Percentiles rank a stretch among this genome's conserved stretches.
Evolutionary conservation across 805 yeast species (phyloP).

Genomic region (Yarrowia alimentaria): DNA sequence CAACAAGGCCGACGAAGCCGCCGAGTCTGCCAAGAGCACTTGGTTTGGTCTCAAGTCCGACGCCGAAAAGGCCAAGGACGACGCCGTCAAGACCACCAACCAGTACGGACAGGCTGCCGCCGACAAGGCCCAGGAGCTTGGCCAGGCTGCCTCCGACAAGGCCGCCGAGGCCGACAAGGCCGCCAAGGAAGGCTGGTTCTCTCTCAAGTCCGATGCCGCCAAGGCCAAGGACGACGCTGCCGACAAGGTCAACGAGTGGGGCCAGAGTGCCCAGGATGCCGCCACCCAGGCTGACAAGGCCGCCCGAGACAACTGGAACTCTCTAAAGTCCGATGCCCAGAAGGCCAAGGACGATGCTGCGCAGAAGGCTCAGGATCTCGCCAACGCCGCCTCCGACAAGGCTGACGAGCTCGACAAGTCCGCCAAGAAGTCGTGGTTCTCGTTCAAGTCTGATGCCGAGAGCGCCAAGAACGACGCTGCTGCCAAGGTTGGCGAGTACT

Average conservation of each 20-base stretch:
- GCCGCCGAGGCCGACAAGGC: constrained; percentile 1
- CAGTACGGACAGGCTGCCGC: not conserved
- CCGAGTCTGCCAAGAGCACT: constrained; percentile 4
- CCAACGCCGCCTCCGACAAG: constrained; percentile 19
- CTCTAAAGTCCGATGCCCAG: constrained; percentile 4
- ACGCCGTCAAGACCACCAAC: not conserved
- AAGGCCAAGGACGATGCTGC: not conserved
- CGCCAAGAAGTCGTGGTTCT: constrained; percentile 1
- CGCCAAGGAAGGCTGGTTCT: constrained; percentile 12
- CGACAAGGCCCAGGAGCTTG: constrained; percentile 2
- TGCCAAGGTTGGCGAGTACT: constrained; percentile 16
- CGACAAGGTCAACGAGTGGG: constrained; percentile 1
- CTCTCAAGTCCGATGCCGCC: constrained; percentile 4
- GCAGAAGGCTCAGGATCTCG: not conserved
- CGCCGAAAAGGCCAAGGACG: constrained; percentile 3
- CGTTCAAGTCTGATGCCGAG: constrained; percentile 7
- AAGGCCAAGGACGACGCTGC: constrained; percentile 16
- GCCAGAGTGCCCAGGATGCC: not conserved
- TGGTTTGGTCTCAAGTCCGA: constrained; percentile 4
- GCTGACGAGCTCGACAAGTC: not conserved
- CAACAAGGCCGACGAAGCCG: constrained; percentile 1
- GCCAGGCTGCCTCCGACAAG: not conserved
- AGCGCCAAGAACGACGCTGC: constrained; percentile 17
- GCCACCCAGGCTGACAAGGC: constrained; percentile 7
- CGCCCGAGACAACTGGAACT: not conserved